Base-by-base conservation (phyloP, 2,329 filamentous ascomycete genomes). In the Arthrinium phaeospermum region DNA sequence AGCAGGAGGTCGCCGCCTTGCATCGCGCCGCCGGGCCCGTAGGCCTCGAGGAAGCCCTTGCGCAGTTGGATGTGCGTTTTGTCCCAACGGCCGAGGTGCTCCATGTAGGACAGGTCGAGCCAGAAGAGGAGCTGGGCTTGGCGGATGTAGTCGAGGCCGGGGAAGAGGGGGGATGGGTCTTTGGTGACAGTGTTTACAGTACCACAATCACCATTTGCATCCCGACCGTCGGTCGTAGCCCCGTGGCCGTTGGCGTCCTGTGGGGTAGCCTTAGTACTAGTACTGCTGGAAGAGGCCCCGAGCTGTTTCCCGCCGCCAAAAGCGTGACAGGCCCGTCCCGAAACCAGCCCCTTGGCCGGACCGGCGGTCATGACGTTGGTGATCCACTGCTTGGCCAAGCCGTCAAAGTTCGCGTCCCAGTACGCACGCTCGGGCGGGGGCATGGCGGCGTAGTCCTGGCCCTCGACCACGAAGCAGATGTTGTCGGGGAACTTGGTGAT, bases 361-460 rank as follows among this genome's bases (percentile, higher is more conserved):
- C 67, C 44, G n/a, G 67, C 67, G 13, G 27, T 68, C 67, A 68
- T 68, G 41, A 68, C 67, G 44, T 46, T 68, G n/a, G 67, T 68
- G 45, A 68, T n/a, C 67, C 67, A 68, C 41, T 68, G 67, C 67
- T 68, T 68, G 41, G 67, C 10, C 4, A 68, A 6, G n/a, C 41
- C 45, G 27, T 68, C 67, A n/a, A 68, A 68, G 27, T 68, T 16
- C 19, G 46, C 41, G 3, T 68, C 27, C 67, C 67, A 68, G n/a
- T 68, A 47, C 6, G n/a, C n/a, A 10, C 67, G 67, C 67, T 68
- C 41, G 4, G n/a, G 41, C 4, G n/a, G 4, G 3, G 7, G 41
- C 41, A 68, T 68, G 13, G 67, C 67, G 41, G n/a, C 19, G 19
- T 46, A 46, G 41, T 68, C 67, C 45, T 46, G 67, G 67, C 67